A percentile compares a stretch with the other conserved stretches of the same genome.
Evolutionary conservation across 768 basidiomycete genomes (phyloP).

Genomic region (Galerina sulciceps): DNA sequence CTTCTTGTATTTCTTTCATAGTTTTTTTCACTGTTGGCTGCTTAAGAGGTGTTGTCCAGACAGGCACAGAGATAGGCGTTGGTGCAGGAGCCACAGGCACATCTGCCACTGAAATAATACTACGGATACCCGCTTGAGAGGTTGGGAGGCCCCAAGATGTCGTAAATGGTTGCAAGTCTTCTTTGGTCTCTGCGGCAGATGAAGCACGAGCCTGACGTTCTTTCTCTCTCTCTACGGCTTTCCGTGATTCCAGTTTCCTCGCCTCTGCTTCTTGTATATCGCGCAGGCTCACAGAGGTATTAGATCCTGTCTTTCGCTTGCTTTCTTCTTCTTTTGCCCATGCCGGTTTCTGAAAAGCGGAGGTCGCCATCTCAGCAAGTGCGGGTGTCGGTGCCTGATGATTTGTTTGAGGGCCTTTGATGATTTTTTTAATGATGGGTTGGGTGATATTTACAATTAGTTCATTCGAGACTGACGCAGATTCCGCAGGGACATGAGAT

Average conservation of each 20-base stretch:
- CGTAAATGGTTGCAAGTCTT: slow-evolving; percentile 65
- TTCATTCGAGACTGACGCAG: neutral
- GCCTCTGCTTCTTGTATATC: slow-evolving; percentile 96
- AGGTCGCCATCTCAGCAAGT: slow-evolving; percentile 11
- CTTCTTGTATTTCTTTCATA: slow-evolving; percentile 99
- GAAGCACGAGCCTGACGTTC: slow-evolving; percentile 60
- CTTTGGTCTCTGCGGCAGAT: slow-evolving; percentile 40
- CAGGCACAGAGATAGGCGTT: slow-evolving; percentile 44
- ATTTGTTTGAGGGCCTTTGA: neutral
- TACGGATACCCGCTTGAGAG: slow-evolving; percentile 73
- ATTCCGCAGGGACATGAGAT: neutral
- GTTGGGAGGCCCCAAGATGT: slow-evolving; percentile 87
- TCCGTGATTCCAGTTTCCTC: slow-evolving; percentile 78
- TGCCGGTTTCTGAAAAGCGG: slow-evolving; percentile 48
- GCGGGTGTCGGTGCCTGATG: neutral
- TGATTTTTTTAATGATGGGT: slow-evolving; percentile 2
- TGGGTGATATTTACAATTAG: neutral
- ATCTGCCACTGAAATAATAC: slow-evolving; percentile 45
- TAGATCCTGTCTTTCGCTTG: slow-evolving; percentile 51
- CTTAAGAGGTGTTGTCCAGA: slow-evolving; percentile 75
- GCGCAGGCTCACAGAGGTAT: slow-evolving; percentile 69
- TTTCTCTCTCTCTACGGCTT: slow-evolving; percentile 72
- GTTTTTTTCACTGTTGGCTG: slow-evolving; percentile 75
- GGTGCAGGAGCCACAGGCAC: slow-evolving; percentile 29
- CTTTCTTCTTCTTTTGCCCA: slow-evolving; percentile 76